A percentile compares a stretch with the other conserved stretches of the same genome.
These are phyloP conservation scores for Xylona heveae DNA, from an alignment of 495 filamentous ascomycete genomes.

Conservation along the genomic window DNA sequence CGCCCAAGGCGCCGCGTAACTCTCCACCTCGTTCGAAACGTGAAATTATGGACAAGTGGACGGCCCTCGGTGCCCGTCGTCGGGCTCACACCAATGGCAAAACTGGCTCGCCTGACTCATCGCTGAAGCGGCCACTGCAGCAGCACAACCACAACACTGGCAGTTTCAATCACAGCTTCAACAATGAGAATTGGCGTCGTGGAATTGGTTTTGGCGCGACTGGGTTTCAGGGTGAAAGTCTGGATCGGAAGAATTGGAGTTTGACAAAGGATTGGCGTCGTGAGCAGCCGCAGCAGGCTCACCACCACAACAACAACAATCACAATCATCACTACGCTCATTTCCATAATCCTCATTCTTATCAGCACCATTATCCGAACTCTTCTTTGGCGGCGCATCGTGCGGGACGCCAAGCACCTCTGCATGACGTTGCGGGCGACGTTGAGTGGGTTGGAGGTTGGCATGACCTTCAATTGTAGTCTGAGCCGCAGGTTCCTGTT, in stretches of 20 bases:
- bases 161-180: too few relatives aligned
- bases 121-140: slow-evolving; percentile 4
- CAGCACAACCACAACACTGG: slow-evolving; percentile 20
- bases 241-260: slow-evolving; percentile 14
- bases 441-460: slow-evolving; percentile 82
- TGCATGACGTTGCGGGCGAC: slow-evolving; percentile 36
- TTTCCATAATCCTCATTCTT: slow-evolving; percentile 22
- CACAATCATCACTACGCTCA: slow-evolving; percentile 11
- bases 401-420: too few relatives aligned
- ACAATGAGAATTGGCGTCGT: background rate
- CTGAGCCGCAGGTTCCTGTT: too few relatives aligned
- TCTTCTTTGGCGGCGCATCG: slow-evolving; percentile 28
- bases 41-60: slow-evolving; percentile 61
- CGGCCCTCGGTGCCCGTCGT: slow-evolving; percentile 58
- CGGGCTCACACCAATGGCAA: slow-evolving; percentile 36
- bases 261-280: slow-evolving; percentile 14
- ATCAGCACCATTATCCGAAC: slow-evolving; percentile 14
- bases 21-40: slow-evolving; percentile 29
- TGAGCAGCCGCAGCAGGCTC: slow-evolving; percentile 12
- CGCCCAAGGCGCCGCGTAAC: slow-evolving; percentile 22
- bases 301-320: slow-evolving; percentile 9
- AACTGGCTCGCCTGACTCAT: slow-evolving; percentile 4
- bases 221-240: slow-evolving; percentile 6
- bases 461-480: slow-evolving; percentile 36
- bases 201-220: slow-evolving; percentile 9